Conservation (phyloP, 495 filamentous ascomycete genomes). For the Clavariopsis aquatica region DNA sequence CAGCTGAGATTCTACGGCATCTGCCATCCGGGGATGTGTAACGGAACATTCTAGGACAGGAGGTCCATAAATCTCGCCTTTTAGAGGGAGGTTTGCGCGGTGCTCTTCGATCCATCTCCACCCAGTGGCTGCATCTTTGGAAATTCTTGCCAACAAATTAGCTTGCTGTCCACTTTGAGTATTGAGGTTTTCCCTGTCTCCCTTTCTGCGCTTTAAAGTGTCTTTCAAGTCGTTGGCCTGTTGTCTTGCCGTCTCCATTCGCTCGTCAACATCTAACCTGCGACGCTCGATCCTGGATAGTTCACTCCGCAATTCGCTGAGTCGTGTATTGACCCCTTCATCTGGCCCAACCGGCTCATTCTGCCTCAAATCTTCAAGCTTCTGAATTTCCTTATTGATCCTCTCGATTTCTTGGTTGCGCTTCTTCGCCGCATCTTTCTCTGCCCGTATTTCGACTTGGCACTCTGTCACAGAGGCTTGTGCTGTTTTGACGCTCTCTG, state of each 20-base stretch:
- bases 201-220: conserved; percentile 34
- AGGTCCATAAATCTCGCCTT: conserved; percentile 82
- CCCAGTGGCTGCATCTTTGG: conserved; percentile 63
- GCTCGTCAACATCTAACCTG: conserved; percentile 48
- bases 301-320: conserved; percentile 33
- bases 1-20: conserved; percentile 73
- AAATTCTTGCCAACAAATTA: conserved; percentile 57
- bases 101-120: conserved; percentile 83
- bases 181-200: conserved; percentile 61
- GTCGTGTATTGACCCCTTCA: conserved; percentile 54
- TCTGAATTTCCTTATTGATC: conserved; percentile 49
- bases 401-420: conserved; percentile 55
- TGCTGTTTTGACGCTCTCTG: conserved; percentile 53
- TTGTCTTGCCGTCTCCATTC: conserved; percentile 4
- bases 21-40: conserved; percentile 70
- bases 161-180: conserved; percentile 77
- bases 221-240: conserved; percentile 16
- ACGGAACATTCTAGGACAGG: conserved; percentile 79
- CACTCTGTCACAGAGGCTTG: conserved; percentile 59
- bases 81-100: conserved; percentile 59
- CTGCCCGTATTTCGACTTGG: conserved; percentile 58
- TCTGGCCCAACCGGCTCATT: conserved; percentile 58
- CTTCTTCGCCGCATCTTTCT: conserved; percentile 53
- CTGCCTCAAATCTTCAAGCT: conserved; percentile 52
- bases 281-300: conserved; percentile 47